Conservation (phyloP, 2,329 filamentous ascomycete species). For the Talaromyces sp. region DNA sequence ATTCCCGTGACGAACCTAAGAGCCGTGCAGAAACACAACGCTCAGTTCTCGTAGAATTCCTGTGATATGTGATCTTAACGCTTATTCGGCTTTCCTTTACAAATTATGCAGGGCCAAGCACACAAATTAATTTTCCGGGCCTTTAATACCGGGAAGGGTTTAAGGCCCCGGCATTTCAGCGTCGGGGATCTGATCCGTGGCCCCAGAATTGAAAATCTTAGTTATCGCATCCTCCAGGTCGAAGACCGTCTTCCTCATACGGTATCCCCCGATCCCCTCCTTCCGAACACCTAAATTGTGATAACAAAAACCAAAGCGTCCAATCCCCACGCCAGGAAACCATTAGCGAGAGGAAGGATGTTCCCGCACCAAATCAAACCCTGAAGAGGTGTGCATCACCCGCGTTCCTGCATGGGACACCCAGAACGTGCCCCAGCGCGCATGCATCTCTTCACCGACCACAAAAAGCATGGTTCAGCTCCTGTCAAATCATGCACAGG, state of each 20-base stretch:
- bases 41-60: background rate
- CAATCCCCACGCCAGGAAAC: background rate
- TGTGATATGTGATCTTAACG: slow-evolving; percentile 1
- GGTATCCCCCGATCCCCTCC: background rate
- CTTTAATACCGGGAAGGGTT: slow-evolving; percentile 5
- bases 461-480: slow-evolving; percentile 2
- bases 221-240: background rate
- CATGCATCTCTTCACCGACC: slow-evolving; percentile 7
- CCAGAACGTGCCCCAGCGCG: no score
- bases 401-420: background rate
- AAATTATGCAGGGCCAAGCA: background rate
- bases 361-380: background rate
- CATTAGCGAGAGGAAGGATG: background rate
- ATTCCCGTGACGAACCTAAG: slow-evolving; percentile 6
- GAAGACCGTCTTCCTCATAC: no score
- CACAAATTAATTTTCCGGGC: slow-evolving; percentile 4
- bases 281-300: background rate
- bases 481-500: slow-evolving; percentile 14
- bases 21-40: slow-evolving; percentile 1
- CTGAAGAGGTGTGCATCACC: background rate
- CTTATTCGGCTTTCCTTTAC: background rate
- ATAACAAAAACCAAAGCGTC: background rate
- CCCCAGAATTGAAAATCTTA: background rate
- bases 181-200: background rate
- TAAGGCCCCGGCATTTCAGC: background rate